These are phyloP conservation scores for Acer yangbiense DNA, from an alignment of 345 rosid genomes.

Conservation along the genomic window DNA sequence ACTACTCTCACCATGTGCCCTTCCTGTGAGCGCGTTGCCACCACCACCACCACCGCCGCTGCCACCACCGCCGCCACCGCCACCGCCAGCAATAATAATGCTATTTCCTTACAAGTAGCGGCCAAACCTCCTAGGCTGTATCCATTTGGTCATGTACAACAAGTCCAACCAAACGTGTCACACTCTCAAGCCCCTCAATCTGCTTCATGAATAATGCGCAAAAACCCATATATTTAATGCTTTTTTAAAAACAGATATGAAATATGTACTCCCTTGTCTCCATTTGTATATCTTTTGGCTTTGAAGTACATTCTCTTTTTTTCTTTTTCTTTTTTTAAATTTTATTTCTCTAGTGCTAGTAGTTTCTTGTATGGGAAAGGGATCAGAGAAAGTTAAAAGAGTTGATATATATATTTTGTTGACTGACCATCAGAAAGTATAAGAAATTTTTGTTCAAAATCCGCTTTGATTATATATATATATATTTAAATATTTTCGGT, in stretches of 20 bases:
- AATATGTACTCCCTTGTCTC: not conserved
- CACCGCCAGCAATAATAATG: not conserved
- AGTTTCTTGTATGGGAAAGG: slow-evolving; percentile 7
- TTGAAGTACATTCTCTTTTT: slow-evolving; percentile 13
- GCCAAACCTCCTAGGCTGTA: slow-evolving; percentile 34
- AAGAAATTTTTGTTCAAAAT: slow-evolving; percentile 18
- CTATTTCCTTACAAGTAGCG: slow-evolving; percentile 21
- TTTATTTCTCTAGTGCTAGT: not conserved
- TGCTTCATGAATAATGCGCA: slow-evolving; percentile 31
- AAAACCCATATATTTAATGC: not conserved
- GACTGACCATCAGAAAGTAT: slow-evolving; percentile 1
- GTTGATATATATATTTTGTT: slow-evolving; percentile 16
- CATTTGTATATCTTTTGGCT: slow-evolving; percentile 25
- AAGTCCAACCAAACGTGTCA: slow-evolving; percentile 16
- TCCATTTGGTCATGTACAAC: slow-evolving; percentile 32
- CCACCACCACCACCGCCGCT: slow-evolving; percentile 37
- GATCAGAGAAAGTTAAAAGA: not conserved
- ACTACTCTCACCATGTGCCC: slow-evolving; percentile 99
- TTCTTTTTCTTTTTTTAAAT: not conserved
- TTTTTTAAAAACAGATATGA: not conserved
- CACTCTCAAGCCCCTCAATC: slow-evolving; percentile 28
- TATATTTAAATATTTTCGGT: not conserved
- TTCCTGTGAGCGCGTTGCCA: slow-evolving; percentile 90
- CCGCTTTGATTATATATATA: not conserved
- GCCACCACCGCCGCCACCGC: not conserved